phyloP scores from a whole-genome alignment of 169 alveolate genomes.

The Plasmodium fragile region DNA sequence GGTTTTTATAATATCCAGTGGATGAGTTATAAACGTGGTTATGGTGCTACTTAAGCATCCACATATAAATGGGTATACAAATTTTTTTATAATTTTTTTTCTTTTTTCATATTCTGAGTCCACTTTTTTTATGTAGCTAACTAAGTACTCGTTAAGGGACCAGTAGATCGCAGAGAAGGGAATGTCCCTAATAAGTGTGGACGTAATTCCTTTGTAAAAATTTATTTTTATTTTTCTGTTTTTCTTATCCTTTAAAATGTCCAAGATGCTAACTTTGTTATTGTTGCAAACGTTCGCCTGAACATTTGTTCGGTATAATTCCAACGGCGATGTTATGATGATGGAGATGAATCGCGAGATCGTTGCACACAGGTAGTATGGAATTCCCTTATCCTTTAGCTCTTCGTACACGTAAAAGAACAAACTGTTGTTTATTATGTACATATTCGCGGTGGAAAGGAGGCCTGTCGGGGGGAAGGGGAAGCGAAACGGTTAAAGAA shows the following conservation, averaged over 20 bases:
- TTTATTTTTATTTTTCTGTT: slow-evolving; percentile 66
- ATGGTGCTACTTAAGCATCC: slow-evolving; percentile 77
- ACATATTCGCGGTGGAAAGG: slow-evolving; percentile 47
- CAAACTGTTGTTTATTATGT: slow-evolving; percentile 61
- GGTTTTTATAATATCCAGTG: slow-evolving; percentile 77
- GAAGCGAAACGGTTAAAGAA: not conserved
- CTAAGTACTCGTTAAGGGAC: slow-evolving; percentile 78
- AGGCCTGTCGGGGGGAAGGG: slow-evolving; percentile 16
- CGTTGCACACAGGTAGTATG: slow-evolving; percentile 63
- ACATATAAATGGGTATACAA: slow-evolving; percentile 75
- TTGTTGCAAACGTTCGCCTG: slow-evolving; percentile 74
- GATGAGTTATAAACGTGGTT: slow-evolving; percentile 78
- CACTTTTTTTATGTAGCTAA: slow-evolving; percentile 43
- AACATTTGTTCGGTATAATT: slow-evolving; percentile 67
- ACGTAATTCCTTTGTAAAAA: slow-evolving; percentile 75
- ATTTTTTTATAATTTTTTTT: slow-evolving; percentile 35
- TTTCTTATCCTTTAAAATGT: slow-evolving; percentile 52
- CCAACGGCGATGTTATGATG: slow-evolving; percentile 69
- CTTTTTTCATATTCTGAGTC: slow-evolving; percentile 46
- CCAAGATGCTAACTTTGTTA: slow-evolving; percentile 48
- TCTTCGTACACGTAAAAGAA: slow-evolving; percentile 74
- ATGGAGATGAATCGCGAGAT: slow-evolving; percentile 61
- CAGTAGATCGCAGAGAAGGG: slow-evolving; percentile 80
- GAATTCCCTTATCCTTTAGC: slow-evolving; percentile 66
- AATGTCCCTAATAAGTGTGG: slow-evolving; percentile 77